Evolutionary conservation across 2,329 filamentous ascomycete species (phyloP).

Genomic region (Venturia asperata): DNA sequence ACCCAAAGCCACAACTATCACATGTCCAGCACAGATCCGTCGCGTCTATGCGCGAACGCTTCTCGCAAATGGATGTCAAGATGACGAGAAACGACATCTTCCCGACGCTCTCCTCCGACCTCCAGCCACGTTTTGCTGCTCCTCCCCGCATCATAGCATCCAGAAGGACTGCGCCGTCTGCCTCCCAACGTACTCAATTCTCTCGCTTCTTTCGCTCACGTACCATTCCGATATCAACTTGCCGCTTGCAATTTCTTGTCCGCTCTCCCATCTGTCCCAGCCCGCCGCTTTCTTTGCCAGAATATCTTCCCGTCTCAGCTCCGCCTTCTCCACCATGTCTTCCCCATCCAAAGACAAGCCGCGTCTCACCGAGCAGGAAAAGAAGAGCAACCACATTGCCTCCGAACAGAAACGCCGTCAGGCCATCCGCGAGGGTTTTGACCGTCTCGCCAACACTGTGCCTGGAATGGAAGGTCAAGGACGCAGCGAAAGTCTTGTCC

Average conservation of each 20-base stretch:
- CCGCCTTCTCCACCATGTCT: background rate
- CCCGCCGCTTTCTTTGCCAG: background rate
- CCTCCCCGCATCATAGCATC: background rate
- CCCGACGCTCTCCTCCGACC: background rate
- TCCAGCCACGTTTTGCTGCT: background rate
- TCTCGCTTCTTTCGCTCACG: background rate
- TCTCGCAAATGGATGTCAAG: background rate
- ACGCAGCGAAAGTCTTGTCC: conserved; percentile 76
- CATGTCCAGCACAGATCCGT: conserved; percentile 4
- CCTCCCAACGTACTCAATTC: background rate
- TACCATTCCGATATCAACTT: background rate
- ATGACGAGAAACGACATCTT: conserved; percentile 1
- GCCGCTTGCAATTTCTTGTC: background rate
- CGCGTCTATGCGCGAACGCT: conserved; percentile 4
- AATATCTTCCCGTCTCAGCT: background rate
- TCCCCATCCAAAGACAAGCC: conserved; percentile 44
- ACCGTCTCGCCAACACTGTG: conserved; percentile 70
- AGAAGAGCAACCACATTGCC: conserved; percentile 67
- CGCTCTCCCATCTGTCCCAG: background rate
- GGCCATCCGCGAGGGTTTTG: conserved; percentile 77
- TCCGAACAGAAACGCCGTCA: conserved; percentile 61
- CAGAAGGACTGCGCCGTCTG: background rate
- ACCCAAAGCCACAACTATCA: background rate
- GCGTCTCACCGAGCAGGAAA: conserved; percentile 60
- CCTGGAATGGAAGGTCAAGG: conserved; percentile 77